A percentile compares a stretch with the other conserved stretches of the same genome.
phyloP scores from a whole-genome alignment of 176 grass and related monocot genomes.

The Musa acuminata region DNA sequence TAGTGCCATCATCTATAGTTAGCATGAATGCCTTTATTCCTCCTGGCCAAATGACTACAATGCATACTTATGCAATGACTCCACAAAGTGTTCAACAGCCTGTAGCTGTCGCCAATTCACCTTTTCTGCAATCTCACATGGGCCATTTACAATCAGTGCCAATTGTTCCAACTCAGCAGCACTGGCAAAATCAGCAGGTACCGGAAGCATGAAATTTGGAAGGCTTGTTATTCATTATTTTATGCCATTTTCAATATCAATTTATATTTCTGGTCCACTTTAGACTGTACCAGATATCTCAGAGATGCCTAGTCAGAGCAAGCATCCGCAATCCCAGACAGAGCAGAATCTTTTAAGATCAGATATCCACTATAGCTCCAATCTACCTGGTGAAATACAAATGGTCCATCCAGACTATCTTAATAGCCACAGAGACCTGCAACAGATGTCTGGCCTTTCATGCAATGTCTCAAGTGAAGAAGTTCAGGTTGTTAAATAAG shows the following conservation, averaged over 20 bases:
- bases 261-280: not conserved
- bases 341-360: conserved; percentile 38
- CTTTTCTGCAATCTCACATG: conserved; percentile 41
- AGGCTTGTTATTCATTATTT: not conserved
- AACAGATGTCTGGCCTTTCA: conserved; percentile 25
- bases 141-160: conserved; percentile 42
- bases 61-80: conserved; percentile 71
- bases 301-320: conserved; percentile 37
- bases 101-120: conserved; percentile 41
- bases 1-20: conserved; percentile 47
- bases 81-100: conserved; percentile 56
- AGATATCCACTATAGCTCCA: conserved; percentile 24
- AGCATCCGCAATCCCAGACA: conserved; percentile 43
- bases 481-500: conserved; percentile 35
- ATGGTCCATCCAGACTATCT: conserved; percentile 37
- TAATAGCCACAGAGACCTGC: conserved; percentile 28
- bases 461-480: conserved; percentile 34
- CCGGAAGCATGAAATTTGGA: not conserved
- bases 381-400: conserved; percentile 35
- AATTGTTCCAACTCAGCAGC: conserved; percentile 29
- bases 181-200: conserved; percentile 59
- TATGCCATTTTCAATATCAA: not conserved
- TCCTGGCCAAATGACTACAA: conserved; percentile 39
- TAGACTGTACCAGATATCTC: conserved; percentile 41
- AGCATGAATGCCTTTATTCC: conserved; percentile 43